Conservation (phyloP, 2,329 filamentous ascomycete genomes). For the Colletotrichum noveboracense region DNA sequence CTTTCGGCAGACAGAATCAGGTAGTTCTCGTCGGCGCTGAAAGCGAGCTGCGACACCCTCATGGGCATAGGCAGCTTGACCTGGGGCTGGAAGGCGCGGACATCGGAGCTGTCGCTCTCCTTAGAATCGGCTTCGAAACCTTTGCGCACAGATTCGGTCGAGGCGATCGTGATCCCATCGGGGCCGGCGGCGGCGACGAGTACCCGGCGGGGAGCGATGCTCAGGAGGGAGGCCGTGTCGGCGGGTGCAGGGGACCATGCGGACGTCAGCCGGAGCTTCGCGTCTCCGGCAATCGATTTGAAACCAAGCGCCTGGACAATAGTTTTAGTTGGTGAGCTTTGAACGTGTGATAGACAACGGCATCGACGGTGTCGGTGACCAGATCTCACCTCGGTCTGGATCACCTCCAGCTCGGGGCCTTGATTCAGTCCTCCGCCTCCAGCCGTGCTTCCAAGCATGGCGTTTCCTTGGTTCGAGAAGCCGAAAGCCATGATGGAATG, state of each 20-base stretch:
- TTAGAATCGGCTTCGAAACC: slow-evolving; percentile 67
- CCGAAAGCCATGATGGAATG: slow-evolving; percentile 65
- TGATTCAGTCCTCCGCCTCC: slow-evolving; percentile 42
- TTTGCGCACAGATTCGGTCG: slow-evolving; percentile 78
- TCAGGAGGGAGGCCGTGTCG: slow-evolving; percentile 81
- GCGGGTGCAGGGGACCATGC: slow-evolving; percentile 80
- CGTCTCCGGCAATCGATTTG: slow-evolving; percentile 77
- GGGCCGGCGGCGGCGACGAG: slow-evolving; percentile 89
- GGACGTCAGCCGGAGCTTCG: slow-evolving; percentile 80
- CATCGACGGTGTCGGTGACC: slow-evolving; percentile 23
- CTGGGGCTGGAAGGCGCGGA: slow-evolving; percentile 75
- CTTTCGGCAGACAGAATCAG: slow-evolving; percentile 83
- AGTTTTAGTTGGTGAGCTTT: slow-evolving; percentile 24
- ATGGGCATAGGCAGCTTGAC: slow-evolving; percentile 74
- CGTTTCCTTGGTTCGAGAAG: slow-evolving; percentile 56
- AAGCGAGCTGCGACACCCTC: slow-evolving; percentile 85
- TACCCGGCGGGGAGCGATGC: slow-evolving; percentile 79
- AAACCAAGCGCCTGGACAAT: slow-evolving; percentile 74
- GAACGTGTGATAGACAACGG: not conserved
- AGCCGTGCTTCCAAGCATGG: slow-evolving; percentile 44
- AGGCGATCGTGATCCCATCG: slow-evolving; percentile 76
- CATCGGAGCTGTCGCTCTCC: slow-evolving; percentile 65
- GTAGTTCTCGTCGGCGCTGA: slow-evolving; percentile 87
- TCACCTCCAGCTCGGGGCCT: slow-evolving; percentile 75
- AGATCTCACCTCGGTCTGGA: slow-evolving; percentile 76